Base-by-base conservation (phyloP, 2,329 filamentous ascomycete genomes). In the Amauroascus niger region DNA sequence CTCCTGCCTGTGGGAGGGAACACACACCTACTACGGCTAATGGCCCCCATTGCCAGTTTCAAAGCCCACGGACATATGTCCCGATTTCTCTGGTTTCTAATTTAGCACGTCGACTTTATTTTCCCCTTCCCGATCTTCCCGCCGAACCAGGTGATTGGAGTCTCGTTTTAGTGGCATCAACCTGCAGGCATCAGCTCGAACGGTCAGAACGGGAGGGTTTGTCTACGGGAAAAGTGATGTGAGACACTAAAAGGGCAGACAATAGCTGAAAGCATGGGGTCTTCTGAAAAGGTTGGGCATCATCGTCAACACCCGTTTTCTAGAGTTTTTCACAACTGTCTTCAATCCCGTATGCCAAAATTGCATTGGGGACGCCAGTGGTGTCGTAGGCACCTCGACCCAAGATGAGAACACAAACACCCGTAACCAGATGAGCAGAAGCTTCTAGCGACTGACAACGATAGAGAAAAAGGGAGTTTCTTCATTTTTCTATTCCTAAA, bases 61-160 rank as follows among this genome's bases (percentile, higher is more conserved):
- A 32, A 46, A 45, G 32, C 26, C 6, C 24, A 16, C 43, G 2
- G 20, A 3, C 24, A n/a, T 26, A 7, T n/a, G n/a, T n/a, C n/a
- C n/a, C 9, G 8, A 18, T 9, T 14, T 45, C 26, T 45, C 20
- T 28, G 16, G 20, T 3, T 44, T 44, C 26, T 48, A 39, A 48
- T 48, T 48, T 37, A 49, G 24, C 18, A 22, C 32, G 9, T n/a
- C 20, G 22, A 22, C 32, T 37, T 26, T 11, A 14, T 24, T 14
- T 24, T n/a, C 18, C 7, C 7, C 22, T 20, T n/a, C 14, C 32
- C 32, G 32, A 35, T 24, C 18, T n/a, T 37, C 45, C 32, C 45
- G 45, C 30, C 20, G 32, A 37, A 48, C 45, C 32, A 48, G 32
- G 18, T 48, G 45, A 48, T 48, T 48, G 45, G 45, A 48, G 37